phyloP scores from a whole-genome alignment of 2,329 filamentous ascomycete genomes.

The Plenodomus biglobosus region DNA sequence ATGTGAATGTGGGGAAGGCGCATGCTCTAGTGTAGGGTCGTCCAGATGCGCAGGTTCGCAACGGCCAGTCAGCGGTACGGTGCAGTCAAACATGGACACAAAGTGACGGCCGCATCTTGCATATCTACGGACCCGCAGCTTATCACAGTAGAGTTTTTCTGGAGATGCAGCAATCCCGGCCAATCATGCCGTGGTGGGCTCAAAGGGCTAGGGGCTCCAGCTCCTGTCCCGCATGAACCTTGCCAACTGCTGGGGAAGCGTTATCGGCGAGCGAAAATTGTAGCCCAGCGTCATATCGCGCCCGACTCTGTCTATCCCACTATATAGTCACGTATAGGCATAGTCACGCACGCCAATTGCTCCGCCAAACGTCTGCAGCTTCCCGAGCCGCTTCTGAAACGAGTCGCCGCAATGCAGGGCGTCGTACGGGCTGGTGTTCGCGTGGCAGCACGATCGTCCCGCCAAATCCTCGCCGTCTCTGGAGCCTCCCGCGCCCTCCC shows the following conservation, averaged over 20 bases:
- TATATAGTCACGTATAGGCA: too few species aligned
- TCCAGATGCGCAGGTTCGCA: too few species aligned
- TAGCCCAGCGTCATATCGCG: conserved; percentile 26
- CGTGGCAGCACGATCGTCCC: conserved; percentile 40
- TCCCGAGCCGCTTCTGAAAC: conserved; percentile 17
- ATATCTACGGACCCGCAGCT: background rate
- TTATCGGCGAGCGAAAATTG: conserved; percentile 41
- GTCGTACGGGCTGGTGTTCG: conserved; percentile 43
- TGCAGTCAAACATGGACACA: background rate
- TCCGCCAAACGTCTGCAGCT: conserved; percentile 15
- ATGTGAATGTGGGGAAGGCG: background rate
- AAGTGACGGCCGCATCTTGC: background rate
- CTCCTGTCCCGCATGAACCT: background rate
- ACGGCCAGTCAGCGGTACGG: background rate
- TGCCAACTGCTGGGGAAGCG: conserved; percentile 17
- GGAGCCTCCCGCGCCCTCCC: conserved; percentile 31
- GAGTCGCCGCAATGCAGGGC: conserved; percentile 39
- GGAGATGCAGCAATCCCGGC: background rate
- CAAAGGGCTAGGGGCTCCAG: background rate
- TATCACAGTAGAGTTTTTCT: background rate
- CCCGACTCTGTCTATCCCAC: conserved; percentile 3
- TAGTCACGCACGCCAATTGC: conserved; percentile 10
- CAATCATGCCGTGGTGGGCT: background rate
- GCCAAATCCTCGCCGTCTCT: conserved; percentile 34
- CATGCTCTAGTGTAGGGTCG: too few species aligned